Conservation (phyloP, 2,329 filamentous ascomycete genomes). For the Metarhizium robertsii region DNA sequence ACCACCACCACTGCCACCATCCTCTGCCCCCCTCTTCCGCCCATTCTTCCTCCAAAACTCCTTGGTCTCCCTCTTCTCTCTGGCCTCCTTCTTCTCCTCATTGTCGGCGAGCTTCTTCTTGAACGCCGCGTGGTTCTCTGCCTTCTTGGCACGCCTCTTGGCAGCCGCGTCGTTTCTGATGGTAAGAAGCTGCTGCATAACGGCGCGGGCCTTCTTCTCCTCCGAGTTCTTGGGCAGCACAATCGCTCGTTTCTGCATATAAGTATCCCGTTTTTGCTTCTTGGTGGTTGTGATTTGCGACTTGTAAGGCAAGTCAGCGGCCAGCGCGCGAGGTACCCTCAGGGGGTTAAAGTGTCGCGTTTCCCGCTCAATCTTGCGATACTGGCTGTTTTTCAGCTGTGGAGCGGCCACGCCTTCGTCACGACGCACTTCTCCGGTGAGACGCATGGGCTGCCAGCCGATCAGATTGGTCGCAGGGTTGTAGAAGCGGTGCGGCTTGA, state of each 20-base stretch:
- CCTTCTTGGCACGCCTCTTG: constrained; percentile 76
- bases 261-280: constrained; percentile 72
- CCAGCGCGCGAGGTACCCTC: constrained; percentile 67
- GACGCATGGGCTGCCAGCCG: constrained; percentile 87
- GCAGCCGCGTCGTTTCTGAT: constrained; percentile 84
- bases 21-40: constrained; percentile 48
- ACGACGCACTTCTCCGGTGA: constrained; percentile 84
- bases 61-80: constrained; percentile 85
- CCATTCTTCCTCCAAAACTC: constrained; percentile 92
- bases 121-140: constrained; percentile 73
- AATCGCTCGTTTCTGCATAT: constrained; percentile 94
- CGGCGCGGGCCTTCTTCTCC: constrained; percentile 77
- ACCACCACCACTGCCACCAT: constrained; percentile 26
- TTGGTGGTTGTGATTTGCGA: constrained; percentile 79
- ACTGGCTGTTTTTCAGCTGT: constrained; percentile 73
- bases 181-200: constrained; percentile 90
- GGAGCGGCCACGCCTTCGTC: constrained; percentile 69
- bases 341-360: constrained; percentile 72
- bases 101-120: constrained; percentile 73
- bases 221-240: constrained; percentile 68
- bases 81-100: constrained; percentile 72
- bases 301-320: constrained; percentile 81
- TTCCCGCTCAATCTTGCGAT: constrained; percentile 59
- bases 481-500: constrained; percentile 93
- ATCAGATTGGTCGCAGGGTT: constrained; percentile 92